Base-by-base conservation (phyloP, 257 asterid genomes). In the Penstemon eatonii region DNA sequence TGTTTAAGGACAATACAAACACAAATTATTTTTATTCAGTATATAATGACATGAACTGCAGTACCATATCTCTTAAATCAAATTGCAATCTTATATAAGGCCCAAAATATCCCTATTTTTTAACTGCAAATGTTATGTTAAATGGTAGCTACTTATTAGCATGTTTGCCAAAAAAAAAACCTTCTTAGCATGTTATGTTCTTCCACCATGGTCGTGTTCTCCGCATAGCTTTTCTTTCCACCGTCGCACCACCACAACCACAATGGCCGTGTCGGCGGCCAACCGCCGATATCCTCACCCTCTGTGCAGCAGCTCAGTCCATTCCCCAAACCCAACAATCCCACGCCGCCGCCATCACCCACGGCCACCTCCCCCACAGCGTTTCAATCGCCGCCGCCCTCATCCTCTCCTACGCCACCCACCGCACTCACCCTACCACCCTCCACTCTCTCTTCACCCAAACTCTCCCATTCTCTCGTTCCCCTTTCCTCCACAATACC, bases 401-500 rank as follows among this genome's bases (percentile, higher is more conserved):
- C 69, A 81, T 89, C 36, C 95, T 87, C 63, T 83, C 95, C 4
- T 89, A 89, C 78, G 79, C 93, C 63, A 42, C 70, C 50, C 81
- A 83, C 74, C 60, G 15, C 7, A 65, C 74, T 25, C 72, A 79
- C 66, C 82, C 81, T 19, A 62, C 62, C 40, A 63, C 45, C 7
- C 61, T 79, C 54, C 69, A 53, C 56, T 52, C 73, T 7, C 73
- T 89, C 45, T 85, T 87, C 77, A 12, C 56, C 13, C 83, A 72
- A 46, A 63, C 90, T 0, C 77, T 72, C 46, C 71, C 81, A 0
- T 80, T 56, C 74, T 77, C 86, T n/a, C 84, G 85, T 56, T 80
- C 90, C 36, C 67, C 96, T 7, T 89, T 86, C 68, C 82, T 89
- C 10, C 82, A 87, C 73, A 89, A 89, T 71, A 84, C 87, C 6